These are phyloP conservation scores for Xylariaceae sp. DNA, from an alignment of 2,329 filamentous ascomycete species.

Conservation along the genomic window DNA sequence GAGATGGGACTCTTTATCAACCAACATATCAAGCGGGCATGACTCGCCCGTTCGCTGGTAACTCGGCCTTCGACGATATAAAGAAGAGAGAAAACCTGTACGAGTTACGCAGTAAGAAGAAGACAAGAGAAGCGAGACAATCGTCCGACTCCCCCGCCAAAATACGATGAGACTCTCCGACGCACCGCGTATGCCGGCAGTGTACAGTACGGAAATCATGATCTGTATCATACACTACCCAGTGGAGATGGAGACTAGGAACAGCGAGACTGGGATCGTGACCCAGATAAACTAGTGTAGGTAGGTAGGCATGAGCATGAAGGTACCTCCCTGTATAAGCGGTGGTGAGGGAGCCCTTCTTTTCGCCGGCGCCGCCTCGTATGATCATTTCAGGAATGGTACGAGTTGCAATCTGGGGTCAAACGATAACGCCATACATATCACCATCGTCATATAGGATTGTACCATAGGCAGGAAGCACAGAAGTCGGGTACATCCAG, in stretches of 20 bases:
- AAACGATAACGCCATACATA: conserved; percentile 14
- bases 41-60: conserved; percentile 11
- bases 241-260: not conserved
- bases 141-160: not conserved
- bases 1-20: not conserved
- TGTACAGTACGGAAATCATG: conserved; percentile 23
- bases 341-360: conserved; percentile 9
- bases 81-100: not conserved
- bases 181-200: conserved; percentile 20
- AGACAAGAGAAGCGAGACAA: not conserved
- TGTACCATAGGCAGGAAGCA: not conserved
- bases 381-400: conserved; percentile 18
- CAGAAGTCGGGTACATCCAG: not conserved
- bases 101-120: not conserved
- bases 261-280: not conserved
- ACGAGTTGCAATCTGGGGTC: conserved; percentile 27
- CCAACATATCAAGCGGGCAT: not conserved
- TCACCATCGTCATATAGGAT: conserved; percentile 5
- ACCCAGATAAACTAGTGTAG: not conserved
- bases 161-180: not conserved
- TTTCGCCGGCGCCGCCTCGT: conserved; percentile 7
- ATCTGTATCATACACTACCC: not conserved
- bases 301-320: not conserved
- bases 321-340: not conserved
- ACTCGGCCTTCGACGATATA: conserved; percentile 5